phyloP scores from a whole-genome alignment of 441 rosid genomes.

The Adansonia madagascariensis region DNA sequence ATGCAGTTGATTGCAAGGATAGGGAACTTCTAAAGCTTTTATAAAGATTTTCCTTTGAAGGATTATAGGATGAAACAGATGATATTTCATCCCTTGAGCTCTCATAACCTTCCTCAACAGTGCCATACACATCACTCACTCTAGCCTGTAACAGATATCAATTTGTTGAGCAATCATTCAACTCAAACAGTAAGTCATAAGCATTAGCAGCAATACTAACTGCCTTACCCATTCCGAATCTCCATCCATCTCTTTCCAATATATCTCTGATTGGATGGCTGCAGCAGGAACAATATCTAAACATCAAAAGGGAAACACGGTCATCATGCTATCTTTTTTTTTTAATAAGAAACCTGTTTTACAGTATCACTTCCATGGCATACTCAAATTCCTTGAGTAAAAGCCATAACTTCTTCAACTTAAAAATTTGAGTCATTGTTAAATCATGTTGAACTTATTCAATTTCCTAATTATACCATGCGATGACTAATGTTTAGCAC shows the following conservation, averaged over 20 bases:
- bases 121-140: constrained; percentile 71
- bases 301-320: constrained; percentile 28
- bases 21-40: constrained; percentile 75
- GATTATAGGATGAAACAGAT: constrained; percentile 82
- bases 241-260: constrained; percentile 94
- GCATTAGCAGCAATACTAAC: constrained; percentile 32
- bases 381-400: neutral
- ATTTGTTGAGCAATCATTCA: neutral
- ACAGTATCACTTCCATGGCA: neutral
- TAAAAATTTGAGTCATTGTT: neutral
- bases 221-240: constrained; percentile 95
- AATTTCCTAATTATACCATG: neutral
- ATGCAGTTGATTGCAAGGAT: constrained; percentile 69
- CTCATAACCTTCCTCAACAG: constrained; percentile 82
- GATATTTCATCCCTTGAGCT: constrained; percentile 90
- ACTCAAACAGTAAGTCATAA: constrained; percentile 8
- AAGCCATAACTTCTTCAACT: constrained; percentile 3
- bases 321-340: constrained; percentile 18
- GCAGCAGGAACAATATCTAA: constrained; percentile 80
- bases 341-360: neutral
- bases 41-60: constrained; percentile 57
- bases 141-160: constrained; percentile 54
- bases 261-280: constrained; percentile 69
- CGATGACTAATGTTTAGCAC: neutral
- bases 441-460: neutral